A percentile compares a stretch with the other conserved stretches of the same genome.
These are phyloP conservation scores for Chlamydomonas reinhardtii DNA, from an alignment of 163 green algal species.

Conservation along the genomic window DNA sequence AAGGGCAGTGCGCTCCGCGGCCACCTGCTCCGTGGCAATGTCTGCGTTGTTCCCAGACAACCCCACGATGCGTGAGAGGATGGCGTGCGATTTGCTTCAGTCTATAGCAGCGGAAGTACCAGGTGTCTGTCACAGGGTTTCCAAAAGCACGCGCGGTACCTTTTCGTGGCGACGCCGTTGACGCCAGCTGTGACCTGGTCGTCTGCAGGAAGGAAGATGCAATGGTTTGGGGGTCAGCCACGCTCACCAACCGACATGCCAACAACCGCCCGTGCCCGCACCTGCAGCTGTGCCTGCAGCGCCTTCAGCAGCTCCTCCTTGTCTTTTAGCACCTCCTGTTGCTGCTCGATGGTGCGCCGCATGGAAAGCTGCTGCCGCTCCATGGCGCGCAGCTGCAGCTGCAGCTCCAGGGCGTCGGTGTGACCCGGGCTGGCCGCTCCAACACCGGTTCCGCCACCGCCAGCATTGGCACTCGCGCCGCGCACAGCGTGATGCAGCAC, in stretches of 20 bases:
- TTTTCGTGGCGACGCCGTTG: neutral
- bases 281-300: constrained; percentile 29
- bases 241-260: no score
- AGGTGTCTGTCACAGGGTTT: no score
- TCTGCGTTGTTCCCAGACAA: no score
- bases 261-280: neutral
- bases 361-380: constrained; percentile 33
- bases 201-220: neutral
- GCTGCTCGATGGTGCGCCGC: constrained; percentile 24
- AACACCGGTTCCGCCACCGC: no score
- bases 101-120: no score
- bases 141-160: neutral
- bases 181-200: neutral
- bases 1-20: neutral
- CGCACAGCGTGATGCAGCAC: no score
- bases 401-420: neutral
- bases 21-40: neutral
- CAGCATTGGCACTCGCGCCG: no score
- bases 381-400: constrained; percentile 1
- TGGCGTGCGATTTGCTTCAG: no score
- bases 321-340: constrained; percentile 33
- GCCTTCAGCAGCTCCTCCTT: constrained; percentile 4
- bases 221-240: no score
- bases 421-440: no score
- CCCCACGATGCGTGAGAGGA: no score